phyloP scores from a whole-genome alignment of 176 grass and related monocot genomes.

The Musa acuminata region DNA sequence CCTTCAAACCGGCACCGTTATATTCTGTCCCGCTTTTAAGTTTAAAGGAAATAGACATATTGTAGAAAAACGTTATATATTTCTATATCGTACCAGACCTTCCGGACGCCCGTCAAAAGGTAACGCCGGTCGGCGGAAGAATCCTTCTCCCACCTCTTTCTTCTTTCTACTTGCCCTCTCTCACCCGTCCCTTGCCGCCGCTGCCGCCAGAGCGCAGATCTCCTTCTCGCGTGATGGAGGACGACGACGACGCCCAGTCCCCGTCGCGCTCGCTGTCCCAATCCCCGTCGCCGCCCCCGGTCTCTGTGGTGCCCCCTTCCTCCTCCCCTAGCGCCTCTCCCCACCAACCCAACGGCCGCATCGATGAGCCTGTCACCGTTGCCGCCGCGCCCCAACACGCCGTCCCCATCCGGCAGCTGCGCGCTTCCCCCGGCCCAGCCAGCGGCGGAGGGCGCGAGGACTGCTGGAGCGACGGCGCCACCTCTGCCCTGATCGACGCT shows the following conservation, averaged over 20 bases:
- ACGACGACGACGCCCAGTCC: constrained; percentile 2
- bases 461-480: constrained; percentile 93
- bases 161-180: constrained; percentile 10
- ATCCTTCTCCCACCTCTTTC: neutral
- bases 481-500: constrained; percentile 78
- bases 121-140: constrained; percentile 3
- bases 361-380: constrained; percentile 1
- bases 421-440: constrained; percentile 50
- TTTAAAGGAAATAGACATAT: too few relatives aligned
- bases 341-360: constrained; percentile 32
- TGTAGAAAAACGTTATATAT: neutral
- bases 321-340: neutral
- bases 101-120: neutral
- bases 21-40: too few relatives aligned
- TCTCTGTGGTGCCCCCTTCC: neutral
- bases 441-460: constrained; percentile 65
- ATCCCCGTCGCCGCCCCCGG: neutral
- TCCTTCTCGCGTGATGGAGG: constrained; percentile 1
- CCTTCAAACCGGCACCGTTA: too few relatives aligned
- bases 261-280: neutral
- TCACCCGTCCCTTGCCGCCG: constrained; percentile 16
- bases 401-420: constrained; percentile 10
- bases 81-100: neutral
- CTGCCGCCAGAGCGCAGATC: neutral
- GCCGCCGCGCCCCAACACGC: constrained; percentile 33